Evolutionary conservation across 2,329 filamentous ascomycete species (phyloP).

Genomic region (Blumeriella jaapii): DNA sequence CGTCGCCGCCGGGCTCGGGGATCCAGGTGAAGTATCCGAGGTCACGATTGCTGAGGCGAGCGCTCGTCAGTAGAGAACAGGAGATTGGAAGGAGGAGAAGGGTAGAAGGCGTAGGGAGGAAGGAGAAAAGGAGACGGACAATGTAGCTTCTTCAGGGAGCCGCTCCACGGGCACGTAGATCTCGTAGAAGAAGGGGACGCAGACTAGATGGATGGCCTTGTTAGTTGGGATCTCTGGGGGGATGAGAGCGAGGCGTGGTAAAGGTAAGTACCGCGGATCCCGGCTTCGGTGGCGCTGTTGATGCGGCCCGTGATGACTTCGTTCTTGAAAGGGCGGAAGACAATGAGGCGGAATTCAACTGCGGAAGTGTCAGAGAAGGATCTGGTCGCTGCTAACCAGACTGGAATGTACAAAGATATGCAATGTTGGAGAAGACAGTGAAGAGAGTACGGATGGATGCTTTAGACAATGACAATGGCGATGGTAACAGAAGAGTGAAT

Average conservation of each 20-base stretch:
- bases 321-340: slow-evolving; percentile 92
- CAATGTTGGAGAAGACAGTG: background rate
- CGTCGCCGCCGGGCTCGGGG: slow-evolving; percentile 47
- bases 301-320: slow-evolving; percentile 85
- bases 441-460: too few species aligned
- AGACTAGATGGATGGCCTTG: slow-evolving; percentile 43
- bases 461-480: too few species aligned
- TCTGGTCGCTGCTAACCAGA: too few species aligned
- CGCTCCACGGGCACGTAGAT: slow-evolving; percentile 68
- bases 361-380: slow-evolving; percentile 9
- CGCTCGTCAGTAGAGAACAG: background rate
- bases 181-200: slow-evolving; percentile 88
- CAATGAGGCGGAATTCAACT: slow-evolving; percentile 89
- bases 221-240: background rate
- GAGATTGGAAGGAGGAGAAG: slow-evolving; percentile 43
- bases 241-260: background rate
- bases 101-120: background rate
- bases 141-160: slow-evolving; percentile 64
- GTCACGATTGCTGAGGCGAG: slow-evolving; percentile 24
- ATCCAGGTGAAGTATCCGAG: slow-evolving; percentile 45
- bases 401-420: background rate
- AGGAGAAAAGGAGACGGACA: slow-evolving; percentile 39
- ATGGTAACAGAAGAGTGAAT: too few species aligned
- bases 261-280: slow-evolving; percentile 50
- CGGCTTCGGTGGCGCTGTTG: slow-evolving; percentile 57